phyloP scores from a whole-genome alignment of 2,329 filamentous ascomycete species.

The Plectosphaerella cucumerina region DNA sequence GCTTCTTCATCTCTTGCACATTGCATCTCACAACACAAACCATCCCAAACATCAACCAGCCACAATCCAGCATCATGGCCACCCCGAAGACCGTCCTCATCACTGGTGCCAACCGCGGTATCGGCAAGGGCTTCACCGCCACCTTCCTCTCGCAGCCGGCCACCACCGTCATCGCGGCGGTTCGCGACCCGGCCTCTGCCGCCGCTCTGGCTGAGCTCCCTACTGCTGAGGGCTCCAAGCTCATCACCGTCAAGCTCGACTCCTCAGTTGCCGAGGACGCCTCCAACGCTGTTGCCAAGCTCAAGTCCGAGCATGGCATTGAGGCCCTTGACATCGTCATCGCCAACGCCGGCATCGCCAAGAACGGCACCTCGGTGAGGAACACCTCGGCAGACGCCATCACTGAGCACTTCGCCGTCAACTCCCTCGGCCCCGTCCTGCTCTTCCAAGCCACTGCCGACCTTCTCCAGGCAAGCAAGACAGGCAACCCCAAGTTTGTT shows the following conservation, averaged over 20 bases:
- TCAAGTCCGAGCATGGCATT: constrained; percentile 27
- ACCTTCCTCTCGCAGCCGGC: constrained; percentile 4
- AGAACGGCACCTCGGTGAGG: constrained; percentile 19
- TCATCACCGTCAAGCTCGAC: constrained; percentile 40
- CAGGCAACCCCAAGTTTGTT: constrained; percentile 18
- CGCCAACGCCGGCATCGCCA: constrained; percentile 44
- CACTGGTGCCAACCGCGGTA: constrained; percentile 28
- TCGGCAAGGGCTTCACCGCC: constrained; percentile 7
- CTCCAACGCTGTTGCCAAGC: constrained; percentile 21
- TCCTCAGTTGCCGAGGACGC: constrained; percentile 26
- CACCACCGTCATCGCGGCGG: constrained; percentile 33
- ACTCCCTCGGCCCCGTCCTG: constrained; percentile 17
- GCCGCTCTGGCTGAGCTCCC: constrained; percentile 29
- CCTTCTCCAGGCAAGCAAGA: constrained; percentile 17
- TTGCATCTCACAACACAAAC: not conserved
- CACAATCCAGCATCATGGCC: constrained; percentile 17
- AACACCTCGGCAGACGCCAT: constrained; percentile 30
- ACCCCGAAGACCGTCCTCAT: constrained; percentile 27
- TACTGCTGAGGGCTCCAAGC: constrained; percentile 22
- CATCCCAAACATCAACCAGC: not conserved
- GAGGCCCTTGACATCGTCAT: constrained; percentile 44
- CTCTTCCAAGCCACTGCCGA: constrained; percentile 18
- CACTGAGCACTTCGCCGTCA: constrained; percentile 32
- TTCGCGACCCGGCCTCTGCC: constrained; percentile 27
- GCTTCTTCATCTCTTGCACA: not conserved